Conservation (phyloP, 2,329 filamentous ascomycete species). For the Neofusicoccum laricinum region DNA sequence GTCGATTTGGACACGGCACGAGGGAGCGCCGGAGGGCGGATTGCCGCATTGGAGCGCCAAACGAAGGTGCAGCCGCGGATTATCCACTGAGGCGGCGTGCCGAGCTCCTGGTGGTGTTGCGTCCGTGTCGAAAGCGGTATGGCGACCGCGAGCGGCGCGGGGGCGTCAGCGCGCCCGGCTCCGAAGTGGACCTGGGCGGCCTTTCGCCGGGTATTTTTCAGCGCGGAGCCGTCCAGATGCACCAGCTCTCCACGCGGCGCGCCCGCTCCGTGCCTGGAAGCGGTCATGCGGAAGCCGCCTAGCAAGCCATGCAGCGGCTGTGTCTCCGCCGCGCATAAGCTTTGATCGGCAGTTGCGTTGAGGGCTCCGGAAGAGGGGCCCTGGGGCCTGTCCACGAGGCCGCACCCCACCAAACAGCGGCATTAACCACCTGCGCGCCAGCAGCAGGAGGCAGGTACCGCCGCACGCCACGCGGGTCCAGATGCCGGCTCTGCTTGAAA, state of each 20-base stretch:
- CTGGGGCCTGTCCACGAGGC: not conserved
- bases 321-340: not conserved
- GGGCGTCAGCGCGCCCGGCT: not conserved
- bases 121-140: constrained; percentile 16
- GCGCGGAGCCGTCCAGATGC: not conserved
- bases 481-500: not conserved
- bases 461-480: not conserved
- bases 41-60: constrained; percentile 4
- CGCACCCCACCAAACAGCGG: not conserved
- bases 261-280: constrained; percentile 4
- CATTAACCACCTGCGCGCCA: not conserved
- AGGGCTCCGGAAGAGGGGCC: not conserved
- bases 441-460: not conserved
- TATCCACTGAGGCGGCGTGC: constrained; percentile 6
- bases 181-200: not conserved
- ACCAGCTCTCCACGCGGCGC: not conserved
- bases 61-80: not conserved
- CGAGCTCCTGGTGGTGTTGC: constrained; percentile 5
- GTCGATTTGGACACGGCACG: constrained; percentile 21
- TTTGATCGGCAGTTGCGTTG: constrained; percentile 7
- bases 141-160: constrained; percentile 3
- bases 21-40: constrained; percentile 7
- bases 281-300: not conserved
- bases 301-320: not conserved
- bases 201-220: constrained; percentile 1